Conservation (phyloP, 345 rosid species). For the Brassica juncea region DNA sequence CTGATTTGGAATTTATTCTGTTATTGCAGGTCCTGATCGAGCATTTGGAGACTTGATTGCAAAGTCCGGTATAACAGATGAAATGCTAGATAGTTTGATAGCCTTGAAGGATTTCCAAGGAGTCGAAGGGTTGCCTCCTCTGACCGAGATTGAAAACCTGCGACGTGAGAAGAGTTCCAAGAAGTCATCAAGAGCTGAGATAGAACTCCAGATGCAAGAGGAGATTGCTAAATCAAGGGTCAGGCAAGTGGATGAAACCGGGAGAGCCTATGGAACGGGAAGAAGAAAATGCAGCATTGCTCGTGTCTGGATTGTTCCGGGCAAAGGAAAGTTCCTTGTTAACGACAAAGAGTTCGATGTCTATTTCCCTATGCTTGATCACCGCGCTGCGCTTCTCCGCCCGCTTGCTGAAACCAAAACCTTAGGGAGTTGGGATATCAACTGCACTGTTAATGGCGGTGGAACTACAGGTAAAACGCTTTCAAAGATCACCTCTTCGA, state of each 20-base stretch:
- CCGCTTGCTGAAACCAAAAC: conserved; percentile 97
- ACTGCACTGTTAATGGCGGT: conserved; percentile 91
- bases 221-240: conserved; percentile 83
- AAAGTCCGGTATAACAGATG: conserved; percentile 90
- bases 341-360: conserved; percentile 87
- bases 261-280: conserved; percentile 96
- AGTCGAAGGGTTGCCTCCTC: conserved; percentile 80
- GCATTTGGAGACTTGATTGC: conserved; percentile 94
- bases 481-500: neutral
- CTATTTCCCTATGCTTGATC: conserved; percentile 93
- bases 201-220: conserved; percentile 87
- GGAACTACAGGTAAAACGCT: conserved; percentile 71
- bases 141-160: conserved; percentile 74
- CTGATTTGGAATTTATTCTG: conserved; percentile 16
- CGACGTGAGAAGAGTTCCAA: conserved; percentile 67
- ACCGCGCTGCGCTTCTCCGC: conserved; percentile 89
- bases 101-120: conserved; percentile 86
- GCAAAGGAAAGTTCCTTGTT: conserved; percentile 71
- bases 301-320: conserved; percentile 91
- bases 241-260: conserved; percentile 81
- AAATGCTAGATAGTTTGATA: conserved; percentile 87
- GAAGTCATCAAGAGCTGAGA: conserved; percentile 73
- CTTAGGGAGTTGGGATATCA: conserved; percentile 88
- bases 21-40: conserved; percentile 70
- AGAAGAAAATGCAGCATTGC: conserved; percentile 94